Conservation (phyloP, 2,329 filamentous ascomycete genomes). For the Periglandula ipomoeae region DNA sequence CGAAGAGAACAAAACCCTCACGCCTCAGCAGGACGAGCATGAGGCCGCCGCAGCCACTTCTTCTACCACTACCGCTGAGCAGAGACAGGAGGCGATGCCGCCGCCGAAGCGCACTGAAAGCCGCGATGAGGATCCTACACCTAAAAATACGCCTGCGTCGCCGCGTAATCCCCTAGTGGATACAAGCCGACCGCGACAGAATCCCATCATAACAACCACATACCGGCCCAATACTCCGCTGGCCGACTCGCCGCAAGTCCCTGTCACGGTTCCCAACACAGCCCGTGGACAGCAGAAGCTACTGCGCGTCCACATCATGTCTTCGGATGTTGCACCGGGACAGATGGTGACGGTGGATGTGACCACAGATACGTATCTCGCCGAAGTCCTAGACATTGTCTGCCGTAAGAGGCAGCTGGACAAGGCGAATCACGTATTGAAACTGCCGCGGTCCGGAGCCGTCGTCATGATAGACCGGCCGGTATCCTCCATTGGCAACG, state of each 20-base stretch:
- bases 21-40: conserved; percentile 56
- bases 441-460: conserved; percentile 64
- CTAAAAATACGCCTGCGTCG: conserved; percentile 16
- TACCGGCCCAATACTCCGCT: conserved; percentile 44
- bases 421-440: conserved; percentile 70
- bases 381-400: conserved; percentile 69
- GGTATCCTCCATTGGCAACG: conserved; percentile 68
- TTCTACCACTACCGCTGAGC: conserved; percentile 9
- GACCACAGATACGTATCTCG: conserved; percentile 74
- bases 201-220: conserved; percentile 54
- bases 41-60: conserved; percentile 30
- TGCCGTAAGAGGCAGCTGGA: conserved; percentile 72
- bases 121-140: conserved; percentile 11
- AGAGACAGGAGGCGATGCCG: conserved; percentile 8
- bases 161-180: conserved; percentile 22
- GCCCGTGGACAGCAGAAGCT: conserved; percentile 59
- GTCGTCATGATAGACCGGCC: conserved; percentile 70
- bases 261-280: conserved; percentile 32
- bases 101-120: neutral
- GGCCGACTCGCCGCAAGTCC: conserved; percentile 47
- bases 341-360: conserved; percentile 66
- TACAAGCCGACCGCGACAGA: conserved; percentile 33
- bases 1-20: conserved; percentile 57
- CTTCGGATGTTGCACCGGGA: conserved; percentile 60
- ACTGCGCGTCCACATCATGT: conserved; percentile 62